These are phyloP conservation scores for Beauveria sp. DNA, from an alignment of 2,329 filamentous ascomycete species.

Conservation along the genomic window DNA sequence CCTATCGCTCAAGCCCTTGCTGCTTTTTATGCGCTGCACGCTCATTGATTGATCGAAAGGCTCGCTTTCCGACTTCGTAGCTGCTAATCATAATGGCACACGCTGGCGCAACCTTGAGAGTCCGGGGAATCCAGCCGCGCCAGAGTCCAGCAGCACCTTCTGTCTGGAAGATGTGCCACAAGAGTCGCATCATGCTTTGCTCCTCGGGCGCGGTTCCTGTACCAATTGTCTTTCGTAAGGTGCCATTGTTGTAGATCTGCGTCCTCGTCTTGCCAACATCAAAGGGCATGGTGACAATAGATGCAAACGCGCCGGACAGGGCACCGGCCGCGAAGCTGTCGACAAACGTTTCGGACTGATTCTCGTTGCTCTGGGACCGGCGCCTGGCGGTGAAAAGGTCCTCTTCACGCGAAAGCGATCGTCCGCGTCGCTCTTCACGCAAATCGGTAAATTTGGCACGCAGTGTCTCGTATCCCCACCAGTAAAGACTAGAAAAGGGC, in stretches of 20 bases:
- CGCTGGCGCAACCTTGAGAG: conserved; percentile 88
- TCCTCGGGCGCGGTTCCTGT: conserved; percentile 56
- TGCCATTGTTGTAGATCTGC: conserved; percentile 65
- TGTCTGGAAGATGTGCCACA: conserved; percentile 85
- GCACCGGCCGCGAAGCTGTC: conserved; percentile 89
- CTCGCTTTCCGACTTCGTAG: conserved; percentile 91
- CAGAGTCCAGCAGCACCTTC: conserved; percentile 79
- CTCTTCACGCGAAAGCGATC: conserved; percentile 27
- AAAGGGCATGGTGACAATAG: conserved; percentile 86
- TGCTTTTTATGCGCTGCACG: conserved; percentile 17
- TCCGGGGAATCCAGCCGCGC: conserved; percentile 84
- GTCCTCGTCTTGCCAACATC: conserved; percentile 96
- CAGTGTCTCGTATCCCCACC: conserved; percentile 92
- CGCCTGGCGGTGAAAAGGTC: conserved; percentile 36
- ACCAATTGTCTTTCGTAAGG: conserved; percentile 26
- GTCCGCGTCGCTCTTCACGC: conserved; percentile 46
- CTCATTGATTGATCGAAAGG: conserved; percentile 69
- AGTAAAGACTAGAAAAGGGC: conserved; percentile 94
- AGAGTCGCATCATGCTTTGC: conserved; percentile 67
- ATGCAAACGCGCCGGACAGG: conserved; percentile 73
- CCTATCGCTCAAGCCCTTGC: not conserved
- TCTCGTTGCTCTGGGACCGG: conserved; percentile 57
- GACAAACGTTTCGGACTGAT: conserved; percentile 68
- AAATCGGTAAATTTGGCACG: conserved; percentile 63
- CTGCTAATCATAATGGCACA: conserved; percentile 99